phyloP scores from a whole-genome alignment of 2,329 filamentous ascomycete genomes.

The Aureobasidium sp. region DNA sequence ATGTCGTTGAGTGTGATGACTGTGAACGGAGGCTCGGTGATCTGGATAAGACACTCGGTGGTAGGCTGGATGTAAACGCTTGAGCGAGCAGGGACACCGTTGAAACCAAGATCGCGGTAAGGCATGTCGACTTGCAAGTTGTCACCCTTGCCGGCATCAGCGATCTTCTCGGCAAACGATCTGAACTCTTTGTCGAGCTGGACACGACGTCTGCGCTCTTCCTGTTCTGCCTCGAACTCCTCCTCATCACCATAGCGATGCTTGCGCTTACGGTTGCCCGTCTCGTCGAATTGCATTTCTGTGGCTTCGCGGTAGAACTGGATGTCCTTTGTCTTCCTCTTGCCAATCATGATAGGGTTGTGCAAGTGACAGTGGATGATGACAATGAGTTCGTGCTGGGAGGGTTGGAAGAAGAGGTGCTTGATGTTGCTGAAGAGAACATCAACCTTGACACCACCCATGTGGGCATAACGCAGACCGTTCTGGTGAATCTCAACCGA shows the following conservation, averaged over 20 bases:
- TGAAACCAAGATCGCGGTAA: conserved; percentile 92
- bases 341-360: conserved; percentile 95
- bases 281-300: conserved; percentile 98
- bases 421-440: conserved; percentile 97
- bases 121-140: conserved; percentile 92
- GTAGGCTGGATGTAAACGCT: conserved; percentile 94
- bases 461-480: conserved; percentile 86
- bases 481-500: conserved; percentile 98
- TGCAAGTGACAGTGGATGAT: conserved; percentile 97
- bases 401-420: conserved; percentile 97
- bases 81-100: conserved; percentile 89
- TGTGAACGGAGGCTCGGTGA: conserved; percentile 94
- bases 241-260: conserved; percentile 97
- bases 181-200: conserved; percentile 94
- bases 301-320: conserved; percentile 98
- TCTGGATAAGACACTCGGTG: conserved; percentile 91
- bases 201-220: conserved; percentile 83
- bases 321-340: conserved; percentile 98
- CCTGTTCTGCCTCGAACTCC: conserved; percentile 96
- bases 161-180: conserved; percentile 92
- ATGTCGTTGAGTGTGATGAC: conserved; percentile 93
- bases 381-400: conserved; percentile 90
- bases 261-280: conserved; percentile 93
- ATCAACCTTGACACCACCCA: conserved; percentile 75
- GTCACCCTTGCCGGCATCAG: conserved; percentile 86